phyloP scores from a whole-genome alignment of 805 yeast genomes.

The Candida schatavii region DNA sequence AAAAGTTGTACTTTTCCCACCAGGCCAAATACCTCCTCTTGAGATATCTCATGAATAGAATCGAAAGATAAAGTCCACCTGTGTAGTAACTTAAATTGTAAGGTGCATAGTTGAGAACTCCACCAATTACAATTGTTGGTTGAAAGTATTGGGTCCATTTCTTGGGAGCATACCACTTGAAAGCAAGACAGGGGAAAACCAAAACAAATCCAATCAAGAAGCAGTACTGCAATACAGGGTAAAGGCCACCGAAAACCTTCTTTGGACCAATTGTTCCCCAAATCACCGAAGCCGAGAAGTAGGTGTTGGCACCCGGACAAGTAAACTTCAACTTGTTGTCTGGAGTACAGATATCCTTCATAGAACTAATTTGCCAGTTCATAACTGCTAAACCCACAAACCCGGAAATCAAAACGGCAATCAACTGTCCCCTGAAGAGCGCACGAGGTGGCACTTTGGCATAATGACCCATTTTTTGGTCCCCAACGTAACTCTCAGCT shows the following conservation, averaged over 20 bases:
- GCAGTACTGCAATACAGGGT: slow-evolving; percentile 31
- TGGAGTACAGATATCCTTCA: slow-evolving; percentile 19
- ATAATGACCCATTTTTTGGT: slow-evolving; percentile 35
- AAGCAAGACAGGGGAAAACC: slow-evolving; percentile 18
- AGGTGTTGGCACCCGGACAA: slow-evolving; percentile 29
- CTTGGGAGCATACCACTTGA: slow-evolving; percentile 19
- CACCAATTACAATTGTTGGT: slow-evolving; percentile 48
- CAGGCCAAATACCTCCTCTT: slow-evolving; percentile 43
- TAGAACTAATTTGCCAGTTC: slow-evolving; percentile 18
- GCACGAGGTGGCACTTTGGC: slow-evolving; percentile 41
- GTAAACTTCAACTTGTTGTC: slow-evolving; percentile 20
- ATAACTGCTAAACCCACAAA: no score
- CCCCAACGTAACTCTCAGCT: slow-evolving; percentile 28
- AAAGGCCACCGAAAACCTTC: slow-evolving; percentile 44
- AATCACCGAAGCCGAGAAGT: slow-evolving; percentile 47
- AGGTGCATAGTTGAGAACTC: slow-evolving; percentile 43
- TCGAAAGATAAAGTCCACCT: slow-evolving; percentile 52
- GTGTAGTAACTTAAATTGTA: slow-evolving; percentile 47
- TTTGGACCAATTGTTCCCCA: no score
- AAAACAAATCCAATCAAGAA: slow-evolving; percentile 32
- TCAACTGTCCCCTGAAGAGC: slow-evolving; percentile 29
- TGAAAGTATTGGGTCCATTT: slow-evolving; percentile 34
- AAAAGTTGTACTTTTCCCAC: slow-evolving; percentile 70
- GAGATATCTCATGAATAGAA: slow-evolving; percentile 49
- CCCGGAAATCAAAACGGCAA: slow-evolving; percentile 17